Evolutionary conservation across 352 stramenopile genomes (phyloP).

Genomic region (Phytophthora palmivora): DNA sequence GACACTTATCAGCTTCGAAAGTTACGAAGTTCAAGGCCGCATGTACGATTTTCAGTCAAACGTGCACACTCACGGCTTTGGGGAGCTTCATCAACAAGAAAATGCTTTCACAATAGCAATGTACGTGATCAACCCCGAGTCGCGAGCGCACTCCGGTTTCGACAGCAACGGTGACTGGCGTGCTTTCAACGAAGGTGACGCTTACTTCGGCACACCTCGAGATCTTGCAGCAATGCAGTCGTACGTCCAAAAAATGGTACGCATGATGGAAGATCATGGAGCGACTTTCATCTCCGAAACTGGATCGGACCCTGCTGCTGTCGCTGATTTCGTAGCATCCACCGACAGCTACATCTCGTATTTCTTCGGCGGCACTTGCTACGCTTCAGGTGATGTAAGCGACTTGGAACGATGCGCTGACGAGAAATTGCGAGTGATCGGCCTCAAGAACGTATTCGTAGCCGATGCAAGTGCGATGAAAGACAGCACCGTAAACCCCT

Average conservation of each 20-base stretch:
- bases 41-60: conserved; percentile 73
- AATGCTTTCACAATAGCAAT: conserved; percentile 58
- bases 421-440: conserved; percentile 58
- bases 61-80: conserved; percentile 50
- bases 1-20: conserved; percentile 68
- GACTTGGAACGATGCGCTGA: conserved; percentile 67
- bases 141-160: conserved; percentile 53
- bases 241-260: conserved; percentile 53
- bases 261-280: conserved; percentile 37
- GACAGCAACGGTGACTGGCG: conserved; percentile 47
- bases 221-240: conserved; percentile 67
- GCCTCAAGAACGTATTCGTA: conserved; percentile 69
- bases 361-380: conserved; percentile 79
- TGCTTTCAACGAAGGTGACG: conserved; percentile 42
- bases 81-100: conserved; percentile 21
- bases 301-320: conserved; percentile 31
- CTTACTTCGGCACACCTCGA: conserved; percentile 52
- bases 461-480: conserved; percentile 62
- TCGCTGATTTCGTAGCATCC: conserved; percentile 48
- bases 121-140: conserved; percentile 68
- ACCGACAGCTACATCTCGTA: conserved; percentile 52
- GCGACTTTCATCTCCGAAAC: conserved; percentile 54
- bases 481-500: conserved; percentile 69
- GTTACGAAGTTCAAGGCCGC: conserved; percentile 48
- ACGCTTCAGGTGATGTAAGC: conserved; percentile 48